Base-by-base conservation (phyloP, 2,329 filamentous ascomycete genomes). In the Colletotrichum agaves region DNA sequence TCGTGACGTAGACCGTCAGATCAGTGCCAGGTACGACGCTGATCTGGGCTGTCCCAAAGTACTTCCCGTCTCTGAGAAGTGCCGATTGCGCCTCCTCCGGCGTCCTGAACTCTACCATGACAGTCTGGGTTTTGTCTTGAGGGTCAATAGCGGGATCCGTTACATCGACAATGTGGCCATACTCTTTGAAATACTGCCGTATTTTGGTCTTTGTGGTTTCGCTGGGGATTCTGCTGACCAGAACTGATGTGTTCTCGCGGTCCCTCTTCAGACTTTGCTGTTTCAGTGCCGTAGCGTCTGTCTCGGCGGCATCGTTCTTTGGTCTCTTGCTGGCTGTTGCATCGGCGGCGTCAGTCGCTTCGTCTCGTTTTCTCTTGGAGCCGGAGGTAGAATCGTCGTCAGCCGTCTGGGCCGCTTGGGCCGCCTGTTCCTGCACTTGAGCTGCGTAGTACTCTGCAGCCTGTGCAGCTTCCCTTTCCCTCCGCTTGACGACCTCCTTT, bases 181-280 rank as follows among this genome's bases (percentile, higher is more conserved):
- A 97, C 70, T 94, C 93, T 74, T 91, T 91, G 81, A 99, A 98
- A 77, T 97, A 98, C 76, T 97, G 92, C 63, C 91, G 89, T 13
- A 98, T 81, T 73, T 91, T 91, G 12, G 88, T 90, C 74, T 93
- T 89, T 0, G 89, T 89, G 1, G 90, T 87, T 61, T 91, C 87
- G 3, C 77, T 73, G 2, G 96, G 94, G 23, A 99, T 80, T 72
- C 94, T 92, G 57, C 87, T 90, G 4, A 97, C 90, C 60, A 97
- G 88, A 53, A 98, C 86, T 0, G 93, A 94, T 0, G 93, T 91
- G 77, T 98, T 92, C 76, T 99, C 96, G 46, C 96, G 90, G 78
- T 99, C 94, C 62, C 96, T 90, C 77, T 93, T 95, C 33, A 84
- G 81, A 35, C 69, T 70, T 44, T 73, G 73, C 44, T 78, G 75